Evolutionary conservation across 257 asterid species (phyloP), one percentile per base, ranked within the genome.

Genomic region (Thymus mandschuricus): DNA sequence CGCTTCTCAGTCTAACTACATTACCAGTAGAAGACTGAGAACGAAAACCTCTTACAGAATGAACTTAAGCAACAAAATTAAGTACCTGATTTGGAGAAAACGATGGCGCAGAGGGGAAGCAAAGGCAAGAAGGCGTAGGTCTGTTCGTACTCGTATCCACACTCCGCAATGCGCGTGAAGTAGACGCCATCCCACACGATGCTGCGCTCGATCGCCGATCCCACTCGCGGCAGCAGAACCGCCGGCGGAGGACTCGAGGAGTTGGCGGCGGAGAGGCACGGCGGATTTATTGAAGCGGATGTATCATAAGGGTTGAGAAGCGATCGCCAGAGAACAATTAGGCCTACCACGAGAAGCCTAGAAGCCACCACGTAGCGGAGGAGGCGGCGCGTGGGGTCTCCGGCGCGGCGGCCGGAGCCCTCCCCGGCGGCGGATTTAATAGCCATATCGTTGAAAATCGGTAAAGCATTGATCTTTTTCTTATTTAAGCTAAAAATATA

Each of bases 91-190:
- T 78, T 78, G n/a, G 96, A 88, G 74, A 94, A 55, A 38, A 88
- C 6, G 2, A 89, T 86, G 31, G 87, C 77, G 86, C 82, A 88
- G 74, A 91, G 75, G 59, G 99, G 97, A n/a, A 94, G 95, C 84
- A 94, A 72, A 29, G 99, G 99, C 80, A 88, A 80, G 76, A 91
- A 91, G 1, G 99, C 99, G 38, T 94, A 94, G 75, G 86, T 60
- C 80, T 94, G 99, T 64, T 94, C 99, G 72, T 94, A 94, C 63
- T 94, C 99, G 66, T 94, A 94, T 55, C 98, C 97, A 60, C 99
- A 94, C 80, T 89, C 84, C 0, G 96, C 95, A 8, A 88, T 85
- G 67, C 98, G 97, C 27, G 79, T 76, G 69, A 88, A 94, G 84
- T 91, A 89, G 55, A 91, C 98, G 44, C 97, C 75, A 73, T 94